Conservation (phyloP, 352 stramenopile species). For the Halophytophthora polymorphica region DNA sequence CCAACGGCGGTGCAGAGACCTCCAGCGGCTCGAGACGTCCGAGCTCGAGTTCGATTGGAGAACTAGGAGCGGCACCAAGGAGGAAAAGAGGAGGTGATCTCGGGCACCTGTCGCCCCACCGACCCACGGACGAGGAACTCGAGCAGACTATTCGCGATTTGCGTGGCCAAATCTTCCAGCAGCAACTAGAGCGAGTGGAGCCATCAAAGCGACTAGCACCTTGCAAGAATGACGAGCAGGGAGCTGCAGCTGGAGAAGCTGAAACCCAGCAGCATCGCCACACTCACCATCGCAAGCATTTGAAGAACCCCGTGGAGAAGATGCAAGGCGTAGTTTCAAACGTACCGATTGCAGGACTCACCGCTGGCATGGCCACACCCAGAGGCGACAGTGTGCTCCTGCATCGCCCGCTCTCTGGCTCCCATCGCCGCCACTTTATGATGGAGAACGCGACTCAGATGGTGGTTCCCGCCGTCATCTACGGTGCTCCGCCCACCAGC, state of each 20-base stretch:
- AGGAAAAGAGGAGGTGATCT: not conserved
- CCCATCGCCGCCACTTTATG: conserved; percentile 13
- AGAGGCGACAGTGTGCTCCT: conserved; percentile 6
- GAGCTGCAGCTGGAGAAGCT: not conserved
- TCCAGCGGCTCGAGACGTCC: conserved; percentile 2
- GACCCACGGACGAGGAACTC: conserved; percentile 53
- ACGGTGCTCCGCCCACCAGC: conserved; percentile 1
- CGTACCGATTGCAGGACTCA: conserved; percentile 1
- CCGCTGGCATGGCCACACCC: conserved; percentile 3
- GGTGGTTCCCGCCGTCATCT: conserved; percentile 23
- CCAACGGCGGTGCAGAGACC: not conserved
- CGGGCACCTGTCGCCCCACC: conserved; percentile 1
- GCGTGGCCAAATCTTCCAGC: conserved; percentile 49
- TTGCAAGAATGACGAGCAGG: not conserved
- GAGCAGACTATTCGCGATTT: conserved; percentile 68
- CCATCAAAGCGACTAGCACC: not conserved
- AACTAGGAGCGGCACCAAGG: not conserved
- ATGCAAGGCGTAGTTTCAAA: conserved; percentile 21
- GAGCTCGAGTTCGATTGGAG: not conserved
- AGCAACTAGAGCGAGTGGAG: conserved; percentile 19
- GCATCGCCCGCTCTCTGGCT: conserved; percentile 22
- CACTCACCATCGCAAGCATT: conserved; percentile 30
- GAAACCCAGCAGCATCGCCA: conserved; percentile 3
- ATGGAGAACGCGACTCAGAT: conserved; percentile 18
- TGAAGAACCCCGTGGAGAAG: conserved; percentile 66